Percentiles rank a stretch among this genome's conserved stretches.
Evolutionary conservation across 1,284 basidiomycete genomes (phyloP).

Genomic region (Ceratobasidium sp.): DNA sequence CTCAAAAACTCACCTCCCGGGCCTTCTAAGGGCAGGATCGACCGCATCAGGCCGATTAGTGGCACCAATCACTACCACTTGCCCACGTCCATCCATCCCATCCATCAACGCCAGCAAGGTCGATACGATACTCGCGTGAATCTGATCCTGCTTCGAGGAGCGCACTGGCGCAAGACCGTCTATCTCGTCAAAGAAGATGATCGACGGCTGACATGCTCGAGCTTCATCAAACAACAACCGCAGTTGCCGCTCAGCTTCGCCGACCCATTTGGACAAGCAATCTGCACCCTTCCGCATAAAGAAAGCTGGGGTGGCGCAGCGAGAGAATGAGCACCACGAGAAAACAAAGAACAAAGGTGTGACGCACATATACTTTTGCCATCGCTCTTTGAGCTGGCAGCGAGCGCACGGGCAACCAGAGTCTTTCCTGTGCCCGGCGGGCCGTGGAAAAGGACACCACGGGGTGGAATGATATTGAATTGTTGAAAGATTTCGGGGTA

Average conservation of each 20-base stretch:
- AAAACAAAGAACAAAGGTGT: too few relatives aligned
- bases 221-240: slow-evolving; percentile 99
- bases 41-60: slow-evolving; percentile 99
- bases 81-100: slow-evolving; percentile 97
- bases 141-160: slow-evolving; percentile 98
- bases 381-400: slow-evolving; percentile 98
- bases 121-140: slow-evolving; percentile 99
- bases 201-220: slow-evolving; percentile 96
- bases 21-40: slow-evolving; percentile 95
- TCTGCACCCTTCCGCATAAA: slow-evolving; percentile 98
- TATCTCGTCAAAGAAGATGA: slow-evolving; percentile 99
- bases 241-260: slow-evolving; percentile 95
- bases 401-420: slow-evolving; percentile 93
- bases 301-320: too few relatives aligned
- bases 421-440: slow-evolving; percentile 98
- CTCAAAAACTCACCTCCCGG: slow-evolving; percentile 70
- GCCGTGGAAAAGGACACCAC: slow-evolving; percentile 93
- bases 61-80: slow-evolving; percentile 99
- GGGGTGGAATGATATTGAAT: slow-evolving; percentile 96
- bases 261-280: slow-evolving; percentile 99
- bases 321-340: too few relatives aligned
- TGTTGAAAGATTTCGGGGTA: slow-evolving; percentile 96
- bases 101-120: slow-evolving; percentile 99
- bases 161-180: slow-evolving; percentile 99
- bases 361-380: too few relatives aligned